phyloP scores from a whole-genome alignment of 2,329 filamentous ascomycete species.

The Grosmannia huntii region DNA sequence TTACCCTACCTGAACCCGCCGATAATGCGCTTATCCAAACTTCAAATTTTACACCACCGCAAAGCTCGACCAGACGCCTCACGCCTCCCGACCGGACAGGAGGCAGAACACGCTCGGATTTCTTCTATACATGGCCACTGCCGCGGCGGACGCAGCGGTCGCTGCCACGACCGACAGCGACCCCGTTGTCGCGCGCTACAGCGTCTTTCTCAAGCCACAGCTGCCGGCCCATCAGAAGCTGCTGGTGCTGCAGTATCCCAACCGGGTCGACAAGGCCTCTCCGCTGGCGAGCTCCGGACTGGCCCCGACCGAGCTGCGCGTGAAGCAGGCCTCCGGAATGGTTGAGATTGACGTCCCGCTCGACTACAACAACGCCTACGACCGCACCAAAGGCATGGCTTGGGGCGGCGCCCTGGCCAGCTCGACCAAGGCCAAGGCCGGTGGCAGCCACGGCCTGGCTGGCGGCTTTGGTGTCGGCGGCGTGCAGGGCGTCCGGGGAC shows the following conservation, averaged over 20 bases:
- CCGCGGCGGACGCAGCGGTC: not conserved
- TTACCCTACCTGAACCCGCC: not conserved
- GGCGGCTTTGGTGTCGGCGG: slow-evolving; percentile 58
- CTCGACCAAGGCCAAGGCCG: slow-evolving; percentile 43
- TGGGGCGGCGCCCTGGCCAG: slow-evolving; percentile 69
- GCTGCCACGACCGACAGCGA: slow-evolving; percentile 35
- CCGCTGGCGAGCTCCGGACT: slow-evolving; percentile 35
- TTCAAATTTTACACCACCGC: not conserved
- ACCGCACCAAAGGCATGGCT: slow-evolving; percentile 65
- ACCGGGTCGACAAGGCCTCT: slow-evolving; percentile 48
- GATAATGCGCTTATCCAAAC: not conserved
- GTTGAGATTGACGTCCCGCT: slow-evolving; percentile 88
- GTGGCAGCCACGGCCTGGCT: slow-evolving; percentile 56
- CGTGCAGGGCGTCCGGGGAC: slow-evolving; percentile 14
- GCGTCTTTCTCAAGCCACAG: slow-evolving; percentile 71
- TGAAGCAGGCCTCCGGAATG: slow-evolving; percentile 73
- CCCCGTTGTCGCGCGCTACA: slow-evolving; percentile 63
- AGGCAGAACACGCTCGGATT: not conserved
- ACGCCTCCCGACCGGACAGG: not conserved
- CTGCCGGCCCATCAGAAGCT: slow-evolving; percentile 50
- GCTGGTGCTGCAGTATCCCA: slow-evolving; percentile 81
- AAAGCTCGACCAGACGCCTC: not conserved
- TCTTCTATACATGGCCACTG: not conserved
- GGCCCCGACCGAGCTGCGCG: slow-evolving; percentile 59
- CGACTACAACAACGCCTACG: slow-evolving; percentile 60